These are phyloP conservation scores for Sarcocystis neurona DNA, from an alignment of 169 alveolate species.

Conservation along the genomic window DNA sequence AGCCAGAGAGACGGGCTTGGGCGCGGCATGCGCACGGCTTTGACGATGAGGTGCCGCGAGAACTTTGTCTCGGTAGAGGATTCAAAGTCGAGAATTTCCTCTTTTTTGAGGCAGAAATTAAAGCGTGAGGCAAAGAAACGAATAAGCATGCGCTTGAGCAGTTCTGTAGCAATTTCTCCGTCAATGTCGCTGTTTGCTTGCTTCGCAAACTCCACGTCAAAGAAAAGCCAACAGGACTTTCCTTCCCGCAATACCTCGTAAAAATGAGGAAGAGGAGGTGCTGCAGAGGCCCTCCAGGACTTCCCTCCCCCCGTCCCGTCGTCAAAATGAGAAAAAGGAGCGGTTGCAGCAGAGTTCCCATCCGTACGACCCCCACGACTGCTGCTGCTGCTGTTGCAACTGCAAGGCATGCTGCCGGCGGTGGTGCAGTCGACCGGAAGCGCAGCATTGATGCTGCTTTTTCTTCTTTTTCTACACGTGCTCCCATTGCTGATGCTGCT, in stretches of 20 bases:
- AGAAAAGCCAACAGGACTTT: constrained; percentile 69
- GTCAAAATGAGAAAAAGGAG: no score
- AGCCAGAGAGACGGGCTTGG: no score
- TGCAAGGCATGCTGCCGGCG: no score
- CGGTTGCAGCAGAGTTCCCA: no score
- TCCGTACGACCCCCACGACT: no score
- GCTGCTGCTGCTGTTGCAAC: no score
- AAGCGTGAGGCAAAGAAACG: constrained; percentile 39
- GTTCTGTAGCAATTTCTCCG: constrained; percentile 28
- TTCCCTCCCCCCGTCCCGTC: no score
- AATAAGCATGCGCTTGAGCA: constrained; percentile 1
- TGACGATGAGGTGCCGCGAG: constrained; percentile 67
- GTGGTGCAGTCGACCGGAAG: no score
- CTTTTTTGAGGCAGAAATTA: constrained; percentile 2
- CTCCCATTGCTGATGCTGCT: no score
- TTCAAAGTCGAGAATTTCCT: constrained; percentile 52
- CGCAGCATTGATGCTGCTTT: no score
- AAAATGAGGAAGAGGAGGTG: constrained; percentile 41
- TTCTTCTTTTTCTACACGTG: no score
- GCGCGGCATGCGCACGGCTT: constrained; percentile 32
- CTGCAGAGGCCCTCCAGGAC: no score
- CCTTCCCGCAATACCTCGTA: constrained; percentile 61
- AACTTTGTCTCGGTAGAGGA: constrained; percentile 59
- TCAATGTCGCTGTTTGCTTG: constrained; percentile 10
- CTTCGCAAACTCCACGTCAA: constrained; percentile 65